Evolutionary conservation across 2,329 filamentous ascomycete species (phyloP).

Genomic region (Fusarium algeriense): DNA sequence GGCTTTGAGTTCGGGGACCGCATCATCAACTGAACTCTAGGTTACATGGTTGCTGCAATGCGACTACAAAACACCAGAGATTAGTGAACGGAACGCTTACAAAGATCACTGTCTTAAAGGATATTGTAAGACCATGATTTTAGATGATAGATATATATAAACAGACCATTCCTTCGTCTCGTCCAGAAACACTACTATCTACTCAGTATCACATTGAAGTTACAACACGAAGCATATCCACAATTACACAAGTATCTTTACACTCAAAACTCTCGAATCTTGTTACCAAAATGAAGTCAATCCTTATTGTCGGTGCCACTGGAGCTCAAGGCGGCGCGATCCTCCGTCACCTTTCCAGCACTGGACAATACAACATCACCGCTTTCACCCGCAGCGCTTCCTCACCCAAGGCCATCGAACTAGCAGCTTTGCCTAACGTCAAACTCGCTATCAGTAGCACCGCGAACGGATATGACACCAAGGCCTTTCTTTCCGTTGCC

Average conservation of each 20-base stretch:
- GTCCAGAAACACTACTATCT: accelerated
- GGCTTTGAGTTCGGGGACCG: accelerated
- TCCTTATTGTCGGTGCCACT: not conserved
- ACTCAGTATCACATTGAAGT: accelerated
- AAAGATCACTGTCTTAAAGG: not conserved
- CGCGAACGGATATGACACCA: not conserved
- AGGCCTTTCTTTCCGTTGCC: not conserved
- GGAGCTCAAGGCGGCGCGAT: not conserved
- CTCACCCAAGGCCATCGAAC: not conserved
- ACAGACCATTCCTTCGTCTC: accelerated
- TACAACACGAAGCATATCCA: accelerated
- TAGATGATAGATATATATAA: not conserved
- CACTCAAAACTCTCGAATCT: accelerated
- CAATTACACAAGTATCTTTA: too few relatives aligned
- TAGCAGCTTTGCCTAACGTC: not conserved
- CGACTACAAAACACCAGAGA: not conserved
- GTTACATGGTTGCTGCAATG: too few relatives aligned
- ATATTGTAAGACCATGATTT: accelerated
- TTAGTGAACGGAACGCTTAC: not conserved
- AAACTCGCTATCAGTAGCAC: not conserved
- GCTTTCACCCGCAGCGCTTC: not conserved
- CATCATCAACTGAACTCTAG: not conserved
- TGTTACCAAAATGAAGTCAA: not conserved
- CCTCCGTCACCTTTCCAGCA: not conserved
- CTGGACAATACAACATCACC: not conserved